Base-by-base conservation (phyloP, 345 rosid species). In the Bruguiera parviflora region DNA sequence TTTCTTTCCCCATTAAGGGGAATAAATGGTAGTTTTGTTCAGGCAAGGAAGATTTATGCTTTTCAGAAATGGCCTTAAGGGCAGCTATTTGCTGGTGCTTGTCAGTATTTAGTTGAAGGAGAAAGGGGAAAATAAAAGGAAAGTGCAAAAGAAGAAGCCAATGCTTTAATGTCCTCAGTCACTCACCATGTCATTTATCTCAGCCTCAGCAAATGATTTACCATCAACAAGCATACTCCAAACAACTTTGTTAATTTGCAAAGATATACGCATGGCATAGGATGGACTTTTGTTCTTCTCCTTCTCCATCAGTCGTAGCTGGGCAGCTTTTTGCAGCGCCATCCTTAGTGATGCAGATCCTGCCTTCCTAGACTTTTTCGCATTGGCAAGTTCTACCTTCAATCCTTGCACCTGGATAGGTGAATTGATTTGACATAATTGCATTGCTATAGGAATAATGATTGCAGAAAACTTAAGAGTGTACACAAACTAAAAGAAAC, bases 151-250 rank as follows among this genome's bases (percentile, higher is more conserved):
- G 27, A 72, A 19, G 9, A 65, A 21, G 29, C 31, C 59, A 18
- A n/a, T 31, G 43, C 20, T 65, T 65, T 43, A 60, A 69, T 49
- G 61, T 61, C 43, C 69, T 74, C 66, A 67, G 75, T n/a, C 52
- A 77, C 90, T 77, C 75, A 95, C 99, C 98, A 95, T 82, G 84
- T 95, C 98, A 85, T 87, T 95, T 79, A 95, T 95, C 89, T 95
- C 98, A 60, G 98, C 96, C 81, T 95, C 99, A 22, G 99, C 99
- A 86, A 95, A 92, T 67, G 98, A 75, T 90, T 95, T 95, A 58
- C 96, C 96, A 81, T 95, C 99, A 66, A 90, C 77, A 73, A 95
- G 96, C 99, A 95, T 95, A 80, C 85, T 86, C 99, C 99, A 95
- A 61, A 92, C 98, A 53, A 95, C 93, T 78, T 90, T 90, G 59